Percentiles rank a stretch among this genome's conserved stretches.
Evolutionary conservation across 2,329 filamentous ascomycete genomes (phyloP).

Genomic region (Xylaria sp.): DNA sequence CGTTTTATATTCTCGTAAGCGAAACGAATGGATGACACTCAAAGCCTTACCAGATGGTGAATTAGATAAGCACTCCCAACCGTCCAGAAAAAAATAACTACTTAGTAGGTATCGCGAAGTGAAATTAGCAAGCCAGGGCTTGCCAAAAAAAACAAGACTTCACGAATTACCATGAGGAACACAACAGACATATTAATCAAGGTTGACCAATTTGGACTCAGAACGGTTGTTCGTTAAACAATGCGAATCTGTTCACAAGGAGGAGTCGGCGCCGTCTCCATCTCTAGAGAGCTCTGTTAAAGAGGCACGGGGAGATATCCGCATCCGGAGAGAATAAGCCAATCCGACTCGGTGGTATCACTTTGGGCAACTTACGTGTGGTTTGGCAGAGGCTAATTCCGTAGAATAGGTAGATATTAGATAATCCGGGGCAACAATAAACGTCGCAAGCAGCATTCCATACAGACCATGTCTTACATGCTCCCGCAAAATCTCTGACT

Average conservation of each 20-base stretch:
- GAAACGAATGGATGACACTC: no score
- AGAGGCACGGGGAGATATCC: neutral
- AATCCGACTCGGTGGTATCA: neutral
- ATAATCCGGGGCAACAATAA: neutral
- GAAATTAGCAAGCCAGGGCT: neutral
- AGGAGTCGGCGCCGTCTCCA: neutral
- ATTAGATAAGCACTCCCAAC: no score
- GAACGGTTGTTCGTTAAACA: neutral
- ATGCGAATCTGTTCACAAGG: slow-evolving; percentile 13
- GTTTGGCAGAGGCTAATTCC: neutral
- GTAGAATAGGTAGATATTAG: slow-evolving; percentile 2
- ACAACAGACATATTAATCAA: neutral
- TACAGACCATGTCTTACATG: slow-evolving; percentile 28
- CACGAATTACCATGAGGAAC: neutral
- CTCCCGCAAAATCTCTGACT: slow-evolving; percentile 11
- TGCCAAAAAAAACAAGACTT: neutral
- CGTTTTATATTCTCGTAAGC: neutral
- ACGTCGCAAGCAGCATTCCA: slow-evolving; percentile 20
- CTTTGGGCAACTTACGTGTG: neutral
- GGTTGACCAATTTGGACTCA: neutral
- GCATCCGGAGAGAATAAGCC: slow-evolving; percentile 25
- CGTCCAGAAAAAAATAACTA: neutral
- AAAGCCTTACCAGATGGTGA: no score
- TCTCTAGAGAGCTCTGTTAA: neutral
- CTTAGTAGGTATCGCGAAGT: neutral